phyloP scores from a whole-genome alignment of 2,329 filamentous ascomycete species.

The Chlorencoelia australis region DNA sequence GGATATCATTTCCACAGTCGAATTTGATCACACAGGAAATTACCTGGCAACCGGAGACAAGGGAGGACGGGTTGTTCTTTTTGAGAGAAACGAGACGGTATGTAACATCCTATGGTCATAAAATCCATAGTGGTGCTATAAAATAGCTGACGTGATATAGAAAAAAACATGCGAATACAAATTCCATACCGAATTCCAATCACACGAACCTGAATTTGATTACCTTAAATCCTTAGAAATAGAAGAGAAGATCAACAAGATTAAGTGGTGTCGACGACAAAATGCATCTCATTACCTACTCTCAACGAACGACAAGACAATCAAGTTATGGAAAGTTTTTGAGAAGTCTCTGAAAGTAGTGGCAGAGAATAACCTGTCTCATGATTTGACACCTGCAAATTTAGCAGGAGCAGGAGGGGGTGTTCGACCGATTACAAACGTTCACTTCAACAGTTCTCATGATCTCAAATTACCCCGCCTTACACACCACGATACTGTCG shows the following conservation, averaged over 20 bases:
- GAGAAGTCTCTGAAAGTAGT: constrained; percentile 99
- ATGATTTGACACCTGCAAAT: constrained; percentile 75
- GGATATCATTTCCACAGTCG: constrained; percentile 85
- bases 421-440: constrained; percentile 59
- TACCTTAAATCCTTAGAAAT: constrained; percentile 99
- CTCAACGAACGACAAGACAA: constrained; percentile 99
- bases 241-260: constrained; percentile 99
- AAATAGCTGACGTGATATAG: constrained; percentile 39
- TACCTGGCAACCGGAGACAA: constrained; percentile 88
- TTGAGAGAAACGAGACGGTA: constrained; percentile 93
- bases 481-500: constrained; percentile 96
- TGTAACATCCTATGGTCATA: constrained; percentile 14
- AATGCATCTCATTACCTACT: constrained; percentile 97
- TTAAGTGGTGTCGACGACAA: constrained; percentile 98
- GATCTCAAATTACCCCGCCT: constrained; percentile 90
- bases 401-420: constrained; percentile 64
- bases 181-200: constrained; percentile 99
- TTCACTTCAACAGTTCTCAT: constrained; percentile 67
- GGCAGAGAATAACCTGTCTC: constrained; percentile 95
- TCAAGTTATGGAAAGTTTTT: constrained; percentile 99
- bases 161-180: constrained; percentile 99
- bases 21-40: constrained; percentile 84
- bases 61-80: constrained; percentile 74
- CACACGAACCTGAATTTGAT: constrained; percentile 98
- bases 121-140: neutral